Evolutionary conservation across 2,329 filamentous ascomycete genomes (phyloP), one percentile per base, ranked within the genome.

Genomic region (Coniochaeta ligniaria): DNA sequence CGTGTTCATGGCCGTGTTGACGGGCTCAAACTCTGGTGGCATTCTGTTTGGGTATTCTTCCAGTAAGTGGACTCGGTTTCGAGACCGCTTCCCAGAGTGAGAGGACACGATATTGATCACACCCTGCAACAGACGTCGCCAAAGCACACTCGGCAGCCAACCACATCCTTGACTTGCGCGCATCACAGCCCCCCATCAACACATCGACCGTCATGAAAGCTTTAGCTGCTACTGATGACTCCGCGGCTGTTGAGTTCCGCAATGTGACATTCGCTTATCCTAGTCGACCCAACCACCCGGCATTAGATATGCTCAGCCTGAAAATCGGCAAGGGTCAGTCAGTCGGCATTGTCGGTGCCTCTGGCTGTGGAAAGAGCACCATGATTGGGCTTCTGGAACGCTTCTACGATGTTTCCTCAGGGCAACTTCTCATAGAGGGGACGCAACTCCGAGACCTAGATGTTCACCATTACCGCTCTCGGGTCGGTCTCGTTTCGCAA

Each of bases 401-500:
- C 47, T 78, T 74, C 73, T 78, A 78, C 64, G 66, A 73, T 36
- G 31, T 36, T 9, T 31, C n/a, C 26, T 31, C 28, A 11, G 52
- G 52, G 26, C 26, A 55, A 36, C 14, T 55, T 36, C 31, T 33
- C 16, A n/a, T 55, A 58, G 28, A 59, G n/a, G 31, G 22, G 16
- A 31, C 36, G 31, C 45, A 54, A 35, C 50, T 47, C 60, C 74
- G 17, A 54, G 50, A 20, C 20, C 24, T 67, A 12, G 60, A 68
- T 8, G 60, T 75, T 33, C 73, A 74, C 57, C 78, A 77, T 76
- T 78, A 74, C 73, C 70, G 78, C 57, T 72, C 72, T 12, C 75
- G 79, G 60, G 77, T 80, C 57, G 78, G 77, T 1, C 68, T 82
- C 6, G 82, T 85, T 2, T 80, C 83, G 56, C 82, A 85, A 66